Conservation (phyloP, 176 grass and related monocot species). For the Pontederia crassipes region DNA sequence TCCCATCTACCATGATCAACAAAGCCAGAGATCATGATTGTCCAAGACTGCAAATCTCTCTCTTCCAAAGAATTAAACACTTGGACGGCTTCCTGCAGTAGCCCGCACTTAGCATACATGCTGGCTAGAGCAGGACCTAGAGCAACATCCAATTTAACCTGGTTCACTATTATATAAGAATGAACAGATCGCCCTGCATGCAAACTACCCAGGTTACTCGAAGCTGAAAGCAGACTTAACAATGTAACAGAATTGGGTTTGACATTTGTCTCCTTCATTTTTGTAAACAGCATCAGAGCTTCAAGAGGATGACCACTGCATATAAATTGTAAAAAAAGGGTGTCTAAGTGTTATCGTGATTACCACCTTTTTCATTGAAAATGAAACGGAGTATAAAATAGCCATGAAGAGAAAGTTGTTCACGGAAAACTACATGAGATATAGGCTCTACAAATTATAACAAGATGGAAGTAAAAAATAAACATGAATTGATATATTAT, state of each 20-base stretch:
- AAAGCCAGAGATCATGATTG: slow-evolving; percentile 24
- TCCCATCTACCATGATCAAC: slow-evolving; percentile 3
- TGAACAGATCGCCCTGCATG: slow-evolving; percentile 16
- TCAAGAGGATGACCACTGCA: slow-evolving; percentile 14
- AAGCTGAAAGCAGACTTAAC: slow-evolving; percentile 22
- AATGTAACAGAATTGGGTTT: slow-evolving; percentile 22
- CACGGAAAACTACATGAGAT: too few relatives aligned
- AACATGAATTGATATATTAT: too few relatives aligned
- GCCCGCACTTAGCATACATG: slow-evolving; percentile 28
- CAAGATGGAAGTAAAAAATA: too few relatives aligned
- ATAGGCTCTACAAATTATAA: too few relatives aligned
- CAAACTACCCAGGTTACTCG: slow-evolving; percentile 6
- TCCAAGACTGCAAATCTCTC: slow-evolving; percentile 19
- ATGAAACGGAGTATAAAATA: neutral
- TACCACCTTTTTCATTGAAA: neutral
- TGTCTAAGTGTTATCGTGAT: neutral
- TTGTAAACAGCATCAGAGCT: slow-evolving; percentile 10
- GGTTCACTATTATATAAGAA: slow-evolving; percentile 12
- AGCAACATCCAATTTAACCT: slow-evolving; percentile 15
- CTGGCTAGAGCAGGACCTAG: slow-evolving; percentile 18
- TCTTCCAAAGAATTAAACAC: slow-evolving; percentile 20
- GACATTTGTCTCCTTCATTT: slow-evolving; percentile 10
- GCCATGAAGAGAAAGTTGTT: too few relatives aligned
- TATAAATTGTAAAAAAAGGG: neutral
- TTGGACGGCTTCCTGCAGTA: slow-evolving; percentile 12